Conservation (phyloP, 108 stramenopile genomes). For the Skeletonema potamos region DNA sequence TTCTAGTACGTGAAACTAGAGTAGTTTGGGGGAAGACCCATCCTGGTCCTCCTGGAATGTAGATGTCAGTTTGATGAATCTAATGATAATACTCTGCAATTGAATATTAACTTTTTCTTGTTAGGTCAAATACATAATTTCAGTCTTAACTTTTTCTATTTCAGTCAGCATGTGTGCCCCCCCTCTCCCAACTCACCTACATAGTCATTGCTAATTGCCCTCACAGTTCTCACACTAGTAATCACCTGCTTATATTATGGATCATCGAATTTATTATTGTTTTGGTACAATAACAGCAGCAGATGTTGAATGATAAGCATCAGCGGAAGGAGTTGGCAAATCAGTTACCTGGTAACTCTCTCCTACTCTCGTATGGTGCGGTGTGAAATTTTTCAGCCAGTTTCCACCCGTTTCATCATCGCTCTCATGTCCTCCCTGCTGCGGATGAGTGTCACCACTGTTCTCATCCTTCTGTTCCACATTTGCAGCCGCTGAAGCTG, state of each 20-base stretch:
- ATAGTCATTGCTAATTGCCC: too few species aligned
- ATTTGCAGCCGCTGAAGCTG: neutral
- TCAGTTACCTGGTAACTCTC: constrained; percentile 25
- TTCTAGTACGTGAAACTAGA: neutral
- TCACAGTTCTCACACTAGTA: too few species aligned
- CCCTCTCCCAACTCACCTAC: too few species aligned
- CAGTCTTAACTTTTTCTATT: too few species aligned
- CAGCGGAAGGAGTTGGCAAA: constrained; percentile 19
- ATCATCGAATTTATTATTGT: neutral
- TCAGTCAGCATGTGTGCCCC: too few species aligned
- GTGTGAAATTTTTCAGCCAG: constrained; percentile 24
- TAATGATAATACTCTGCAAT: neutral
- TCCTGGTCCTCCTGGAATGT: constrained; percentile 4
- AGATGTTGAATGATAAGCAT: neutral
- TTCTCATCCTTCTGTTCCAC: neutral
- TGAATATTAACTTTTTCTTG: neutral
- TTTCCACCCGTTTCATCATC: constrained; percentile 9
- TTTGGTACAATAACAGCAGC: neutral
- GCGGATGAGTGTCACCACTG: neutral
- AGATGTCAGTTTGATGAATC: neutral
- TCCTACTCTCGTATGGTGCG: constrained; percentile 30
- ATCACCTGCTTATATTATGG: too few species aligned
- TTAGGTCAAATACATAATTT: too few species aligned
- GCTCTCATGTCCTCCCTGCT: neutral
- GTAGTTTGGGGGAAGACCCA: neutral